phyloP scores from a whole-genome alignment of 2,329 filamentous ascomycete genomes.

The Rhinocladiella similis region DNA sequence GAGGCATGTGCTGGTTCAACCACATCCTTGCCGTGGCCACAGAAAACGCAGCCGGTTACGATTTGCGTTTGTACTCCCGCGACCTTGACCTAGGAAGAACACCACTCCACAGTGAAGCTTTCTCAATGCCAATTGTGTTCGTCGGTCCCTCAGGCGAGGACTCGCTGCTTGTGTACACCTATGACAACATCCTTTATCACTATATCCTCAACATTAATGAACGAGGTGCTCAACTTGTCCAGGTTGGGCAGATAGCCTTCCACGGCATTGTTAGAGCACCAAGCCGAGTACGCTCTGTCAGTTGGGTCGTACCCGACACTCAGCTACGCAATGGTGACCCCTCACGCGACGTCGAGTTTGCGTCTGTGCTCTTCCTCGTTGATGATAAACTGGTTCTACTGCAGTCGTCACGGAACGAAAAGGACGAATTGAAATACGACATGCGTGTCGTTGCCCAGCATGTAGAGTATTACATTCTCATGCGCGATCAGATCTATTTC shows the following conservation, averaged over 20 bases:
- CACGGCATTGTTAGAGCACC: slow-evolving; percentile 95
- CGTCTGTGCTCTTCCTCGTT: slow-evolving; percentile 92
- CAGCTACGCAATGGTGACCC: slow-evolving; percentile 90
- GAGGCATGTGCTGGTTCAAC: slow-evolving; percentile 98
- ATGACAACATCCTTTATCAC: slow-evolving; percentile 93
- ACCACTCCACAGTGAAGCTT: slow-evolving; percentile 72
- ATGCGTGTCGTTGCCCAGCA: slow-evolving; percentile 97
- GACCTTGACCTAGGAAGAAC: slow-evolving; percentile 75
- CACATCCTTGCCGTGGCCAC: slow-evolving; percentile 91
- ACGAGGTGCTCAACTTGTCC: slow-evolving; percentile 73
- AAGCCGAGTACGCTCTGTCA: slow-evolving; percentile 85
- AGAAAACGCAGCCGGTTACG: slow-evolving; percentile 78
- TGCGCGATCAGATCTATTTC: slow-evolving; percentile 73
- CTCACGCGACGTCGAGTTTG: slow-evolving; percentile 89
- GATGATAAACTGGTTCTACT: slow-evolving; percentile 94
- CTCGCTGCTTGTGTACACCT: slow-evolving; percentile 92
- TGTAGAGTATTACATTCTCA: slow-evolving; percentile 91
- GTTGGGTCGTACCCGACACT: slow-evolving; percentile 91
- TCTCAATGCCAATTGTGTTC: slow-evolving; percentile 85
- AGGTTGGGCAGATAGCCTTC: slow-evolving; percentile 97
- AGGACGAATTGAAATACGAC: slow-evolving; percentile 89
- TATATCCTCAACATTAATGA: slow-evolving; percentile 78
- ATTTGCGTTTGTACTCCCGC: slow-evolving; percentile 89
- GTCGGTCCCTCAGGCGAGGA: slow-evolving; percentile 89
- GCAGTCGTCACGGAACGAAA: slow-evolving; percentile 79